phyloP scores from a whole-genome alignment of 352 stramenopile species.

The Phytophthora nicotianae region DNA sequence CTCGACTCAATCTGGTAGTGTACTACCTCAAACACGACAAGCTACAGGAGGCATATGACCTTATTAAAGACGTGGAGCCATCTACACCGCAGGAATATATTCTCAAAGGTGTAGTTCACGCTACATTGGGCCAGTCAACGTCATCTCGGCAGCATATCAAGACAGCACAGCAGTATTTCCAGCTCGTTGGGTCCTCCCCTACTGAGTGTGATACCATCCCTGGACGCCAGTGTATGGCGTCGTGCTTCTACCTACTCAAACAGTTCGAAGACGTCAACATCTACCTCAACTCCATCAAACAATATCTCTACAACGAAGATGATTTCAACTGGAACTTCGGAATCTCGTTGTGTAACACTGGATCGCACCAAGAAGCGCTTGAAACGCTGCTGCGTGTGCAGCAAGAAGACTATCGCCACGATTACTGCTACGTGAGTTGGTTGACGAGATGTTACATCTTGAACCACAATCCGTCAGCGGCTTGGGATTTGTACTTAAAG shows the following conservation, averaged over 20 bases:
- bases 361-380: constrained; percentile 93
- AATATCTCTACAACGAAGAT: constrained; percentile 96
- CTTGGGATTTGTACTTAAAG: constrained; percentile 97
- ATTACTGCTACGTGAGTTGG: constrained; percentile 94
- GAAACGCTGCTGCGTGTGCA: constrained; percentile 93
- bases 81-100: constrained; percentile 94
- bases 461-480: constrained; percentile 93
- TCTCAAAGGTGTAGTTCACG: constrained; percentile 92
- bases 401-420: constrained; percentile 91
- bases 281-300: constrained; percentile 97
- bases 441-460: constrained; percentile 94
- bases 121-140: constrained; percentile 88
- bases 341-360: constrained; percentile 91
- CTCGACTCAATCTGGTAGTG: constrained; percentile 95
- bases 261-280: constrained; percentile 98
- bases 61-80: constrained; percentile 95
- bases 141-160: constrained; percentile 92
- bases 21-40: constrained; percentile 94
- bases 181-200: constrained; percentile 93
- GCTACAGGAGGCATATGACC: constrained; percentile 93
- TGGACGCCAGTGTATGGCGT: constrained; percentile 97
- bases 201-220: constrained; percentile 97
- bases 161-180: constrained; percentile 94
- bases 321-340: constrained; percentile 99
- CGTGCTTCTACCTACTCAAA: constrained; percentile 96